Conservation (phyloP, 2,329 filamentous ascomycete genomes). For the Neopestalotiopsis clavispora region DNA sequence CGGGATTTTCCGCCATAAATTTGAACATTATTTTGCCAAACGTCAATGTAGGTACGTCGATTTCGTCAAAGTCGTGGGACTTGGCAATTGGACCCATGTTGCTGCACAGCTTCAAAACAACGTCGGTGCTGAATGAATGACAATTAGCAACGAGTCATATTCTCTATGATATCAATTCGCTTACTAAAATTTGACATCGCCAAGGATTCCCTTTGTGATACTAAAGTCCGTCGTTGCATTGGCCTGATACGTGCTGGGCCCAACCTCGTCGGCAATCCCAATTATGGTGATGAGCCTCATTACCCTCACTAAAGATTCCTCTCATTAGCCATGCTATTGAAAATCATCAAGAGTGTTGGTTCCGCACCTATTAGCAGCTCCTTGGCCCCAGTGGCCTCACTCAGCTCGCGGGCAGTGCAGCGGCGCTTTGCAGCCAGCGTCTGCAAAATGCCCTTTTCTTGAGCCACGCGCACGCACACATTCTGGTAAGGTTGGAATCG, state of each 20-base stretch:
- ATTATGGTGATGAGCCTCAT: slow-evolving; percentile 12
- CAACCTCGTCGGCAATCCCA: slow-evolving; percentile 8
- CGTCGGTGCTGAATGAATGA: slow-evolving; percentile 2
- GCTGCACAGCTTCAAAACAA: slow-evolving; percentile 4
- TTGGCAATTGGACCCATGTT: slow-evolving; percentile 9
- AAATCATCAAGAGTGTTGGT: too few species aligned
- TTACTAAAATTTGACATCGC: slow-evolving; percentile 12
- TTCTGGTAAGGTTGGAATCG: slow-evolving; percentile 10
- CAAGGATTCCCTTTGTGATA: slow-evolving; percentile 4
- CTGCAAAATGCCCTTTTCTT: slow-evolving; percentile 5
- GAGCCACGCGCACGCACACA: slow-evolving; percentile 1
- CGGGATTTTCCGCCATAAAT: not conserved
- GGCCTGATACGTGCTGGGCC: not conserved
- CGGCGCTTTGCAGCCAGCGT: not conserved
- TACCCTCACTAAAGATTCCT: not conserved
- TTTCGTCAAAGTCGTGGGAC: not conserved
- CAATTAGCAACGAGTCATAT: not conserved
- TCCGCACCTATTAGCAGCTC: slow-evolving; percentile 5
- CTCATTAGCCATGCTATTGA: not conserved
- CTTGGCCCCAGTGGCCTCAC: not conserved
- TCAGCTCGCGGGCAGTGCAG: not conserved
- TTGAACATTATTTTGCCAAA: slow-evolving; percentile 12
- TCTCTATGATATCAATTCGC: not conserved
- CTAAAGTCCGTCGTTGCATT: slow-evolving; percentile 9
- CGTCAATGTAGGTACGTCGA: not conserved